phyloP scores from a whole-genome alignment of 129 eudicot genomes.

The Arctium minus region DNA sequence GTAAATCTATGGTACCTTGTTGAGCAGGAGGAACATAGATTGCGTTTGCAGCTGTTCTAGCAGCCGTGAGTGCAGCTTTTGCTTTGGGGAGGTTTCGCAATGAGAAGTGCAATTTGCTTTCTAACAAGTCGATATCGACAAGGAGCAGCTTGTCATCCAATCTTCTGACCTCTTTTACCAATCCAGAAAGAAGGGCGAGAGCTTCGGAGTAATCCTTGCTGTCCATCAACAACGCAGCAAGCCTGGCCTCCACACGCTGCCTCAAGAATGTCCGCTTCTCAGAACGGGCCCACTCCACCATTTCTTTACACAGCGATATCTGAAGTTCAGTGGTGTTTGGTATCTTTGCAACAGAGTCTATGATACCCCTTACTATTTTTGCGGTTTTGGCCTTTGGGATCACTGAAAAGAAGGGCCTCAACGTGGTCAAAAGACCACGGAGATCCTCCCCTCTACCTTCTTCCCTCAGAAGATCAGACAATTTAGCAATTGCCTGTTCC shows the following conservation, averaged over 20 bases:
- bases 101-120: slow-evolving; percentile 60
- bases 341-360: slow-evolving; percentile 38
- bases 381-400: slow-evolving; percentile 59
- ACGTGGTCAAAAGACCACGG: slow-evolving; percentile 45
- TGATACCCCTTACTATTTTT: slow-evolving; percentile 50
- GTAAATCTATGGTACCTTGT: slow-evolving; percentile 57
- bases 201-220: slow-evolving; percentile 51
- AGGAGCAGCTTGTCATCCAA: slow-evolving; percentile 47
- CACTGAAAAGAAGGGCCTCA: slow-evolving; percentile 51
- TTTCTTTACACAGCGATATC: slow-evolving; percentile 56
- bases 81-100: slow-evolving; percentile 50
- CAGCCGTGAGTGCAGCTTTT: slow-evolving; percentile 65
- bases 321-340: slow-evolving; percentile 55
- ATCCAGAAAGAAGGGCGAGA: slow-evolving; percentile 37
- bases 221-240: slow-evolving; percentile 42
- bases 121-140: slow-evolving; percentile 57
- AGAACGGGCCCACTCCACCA: slow-evolving; percentile 57
- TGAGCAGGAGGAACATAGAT: slow-evolving; percentile 71
- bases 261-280: slow-evolving; percentile 58
- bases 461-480: slow-evolving; percentile 39
- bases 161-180: slow-evolving; percentile 49
- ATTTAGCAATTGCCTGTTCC: slow-evolving; percentile 47
- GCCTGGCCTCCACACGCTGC: slow-evolving; percentile 45
- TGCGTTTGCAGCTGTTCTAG: slow-evolving; percentile 75
- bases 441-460: slow-evolving; percentile 53